Base-by-base conservation (phyloP, 2,329 filamentous ascomycete species). In the Botrytis tulipae region DNA sequence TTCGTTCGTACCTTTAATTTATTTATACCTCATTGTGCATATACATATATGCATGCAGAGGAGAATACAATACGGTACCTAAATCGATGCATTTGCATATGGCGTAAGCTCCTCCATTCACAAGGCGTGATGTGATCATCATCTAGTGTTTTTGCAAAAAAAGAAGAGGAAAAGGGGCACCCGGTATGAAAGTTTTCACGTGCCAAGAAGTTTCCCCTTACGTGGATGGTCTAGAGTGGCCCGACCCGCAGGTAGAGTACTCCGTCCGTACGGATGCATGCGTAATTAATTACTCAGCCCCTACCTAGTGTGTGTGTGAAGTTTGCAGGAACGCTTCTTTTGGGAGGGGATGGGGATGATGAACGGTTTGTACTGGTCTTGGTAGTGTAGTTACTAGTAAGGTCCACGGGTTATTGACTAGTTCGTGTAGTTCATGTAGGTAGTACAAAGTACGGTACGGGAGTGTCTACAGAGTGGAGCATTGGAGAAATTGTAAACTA, bases 11-110 rank as follows among this genome's bases (percentile, higher is more conserved):
- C 60, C 60, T 40, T 8, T 18, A 2, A n/a, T 14, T 35, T 67
- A 67, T 67, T 67, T 51, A 67, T 66, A 67, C 29, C 63, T 51
- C 40, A 35, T 25, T 48, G 40, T 63, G 29, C 57, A n/a, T n/a
- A 10, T 40, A 54, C n/a, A 37, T 5, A 10, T 40, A 54, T 16
- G 48, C 48, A n/a, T n/a, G 48, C 48, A 14, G 25, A n/a, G 48
- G 25, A 51, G 25, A 51, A 25, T 14, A 35, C 32, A 35, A 35
- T 35, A 7, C 35, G 1, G 5, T 6, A 35, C 35, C 35, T 35
- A n/a, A 4, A 14, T 51, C 25, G 1, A n/a, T 16, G 25, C 48
- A 7, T 12, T 25, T n/a, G 5, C 48, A 51, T n/a, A 54, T n/a
- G 48, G 25, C 48, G 48, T 54, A 14, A 14, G 22, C 48, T 12